Evolutionary conservation across 495 filamentous ascomycete species (phyloP), one percentile per base, ranked within the genome.

Genomic region (Umbilicaria muhlenbergii): DNA sequence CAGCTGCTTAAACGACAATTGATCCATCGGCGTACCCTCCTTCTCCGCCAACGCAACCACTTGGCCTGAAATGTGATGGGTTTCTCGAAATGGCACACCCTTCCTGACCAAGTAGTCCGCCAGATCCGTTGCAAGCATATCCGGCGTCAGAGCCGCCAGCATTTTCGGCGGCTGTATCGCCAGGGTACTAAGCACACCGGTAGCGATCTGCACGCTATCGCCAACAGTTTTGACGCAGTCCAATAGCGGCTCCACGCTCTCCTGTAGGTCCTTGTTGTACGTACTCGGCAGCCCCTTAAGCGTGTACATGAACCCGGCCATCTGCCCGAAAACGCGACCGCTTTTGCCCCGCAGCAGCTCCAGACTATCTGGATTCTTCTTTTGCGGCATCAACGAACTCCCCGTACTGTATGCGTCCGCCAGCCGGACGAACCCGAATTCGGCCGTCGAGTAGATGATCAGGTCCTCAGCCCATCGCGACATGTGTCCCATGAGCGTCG

Each of bases 211-310:
- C 46, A 93, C 73, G 59, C 80, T 86, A 68, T 92, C 83, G 38
- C 69, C 70, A 39, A 93, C 75, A 10, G 88, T 94, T 66, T 87
- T 86, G 59, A 92, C 73, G 57, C 80, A 78, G 63, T 94, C 84
- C 21, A 96, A 73, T 59, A 96, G 72, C 35, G 83, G 81, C 67
- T 94, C 85, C 48, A 86, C 78, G 46, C 75, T 80, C 65, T 95
- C 89, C 63, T 96, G 89, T 13, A 94, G 67, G 57, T 94, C 84
- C 67, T 94, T 93, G 68, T 95, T 93, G 69, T 94, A 95, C 5
- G 86, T 92, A 18, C 77, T 82, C 2, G 89, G 86, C 16, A 94
- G 70, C 32, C 82, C 82, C 68, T 96, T 95, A 57, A 84, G 76
- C 12, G 80, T 91, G 60, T 73, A 75, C 77, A 86, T 89, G 51